A percentile compares a stretch with the other conserved stretches of the same genome.
Conservation (phyloP, 2,329 filamentous ascomycete species). For the Exophiala bonariae region DNA sequence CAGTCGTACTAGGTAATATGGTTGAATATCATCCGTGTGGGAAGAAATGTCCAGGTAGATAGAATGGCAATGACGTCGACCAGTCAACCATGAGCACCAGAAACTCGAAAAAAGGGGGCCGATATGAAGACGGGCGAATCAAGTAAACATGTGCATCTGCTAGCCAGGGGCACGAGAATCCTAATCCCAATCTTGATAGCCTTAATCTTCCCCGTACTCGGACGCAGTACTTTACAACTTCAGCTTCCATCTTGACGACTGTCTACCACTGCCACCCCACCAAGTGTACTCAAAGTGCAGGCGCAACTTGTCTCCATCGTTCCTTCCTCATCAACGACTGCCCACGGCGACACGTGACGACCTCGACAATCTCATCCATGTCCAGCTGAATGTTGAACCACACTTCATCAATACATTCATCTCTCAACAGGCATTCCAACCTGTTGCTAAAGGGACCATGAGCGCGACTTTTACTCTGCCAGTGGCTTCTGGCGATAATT, state of each 20-base stretch:
- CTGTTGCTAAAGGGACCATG: conserved; percentile 24
- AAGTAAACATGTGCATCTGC: not conserved
- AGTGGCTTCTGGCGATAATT: conserved; percentile 28
- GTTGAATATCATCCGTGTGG: no score
- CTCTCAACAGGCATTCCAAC: conserved; percentile 16
- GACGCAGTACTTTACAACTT: not conserved
- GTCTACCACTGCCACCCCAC: no score
- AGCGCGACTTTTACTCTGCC: conserved; percentile 30
- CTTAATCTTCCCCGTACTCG: conserved; percentile 7
- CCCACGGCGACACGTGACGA: no score
- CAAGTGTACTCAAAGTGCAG: no score
- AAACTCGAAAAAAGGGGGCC: not conserved
- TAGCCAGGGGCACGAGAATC: conserved; percentile 1
- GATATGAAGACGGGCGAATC: not conserved
- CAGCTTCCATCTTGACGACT: not conserved
- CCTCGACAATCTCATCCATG: conserved; percentile 17
- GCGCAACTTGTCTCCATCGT: no score
- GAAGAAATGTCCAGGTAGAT: no score
- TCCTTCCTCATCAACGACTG: not conserved
- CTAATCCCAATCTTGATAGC: not conserved
- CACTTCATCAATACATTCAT: conserved; percentile 18
- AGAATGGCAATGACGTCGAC: conserved; percentile 5
- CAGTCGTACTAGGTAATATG: not conserved
- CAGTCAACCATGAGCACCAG: not conserved
- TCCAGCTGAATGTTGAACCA: conserved; percentile 28